Evolutionary conservation across 139 green algal genomes (phyloP).

Genomic region (Micractinium sp.): DNA sequence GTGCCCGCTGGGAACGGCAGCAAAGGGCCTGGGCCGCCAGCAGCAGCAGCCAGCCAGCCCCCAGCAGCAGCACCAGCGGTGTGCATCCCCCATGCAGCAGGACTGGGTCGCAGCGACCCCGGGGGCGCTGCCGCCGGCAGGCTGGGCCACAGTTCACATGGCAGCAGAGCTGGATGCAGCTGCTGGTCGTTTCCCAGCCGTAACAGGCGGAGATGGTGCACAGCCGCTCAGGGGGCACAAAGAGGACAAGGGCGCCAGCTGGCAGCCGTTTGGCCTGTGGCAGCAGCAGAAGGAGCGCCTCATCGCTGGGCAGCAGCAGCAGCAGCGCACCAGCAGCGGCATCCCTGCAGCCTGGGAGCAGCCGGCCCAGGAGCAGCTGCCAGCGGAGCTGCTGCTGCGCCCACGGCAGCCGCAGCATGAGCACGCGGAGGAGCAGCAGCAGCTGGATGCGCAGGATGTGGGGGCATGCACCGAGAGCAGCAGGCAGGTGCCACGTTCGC

Average conservation of each 20-base stretch:
- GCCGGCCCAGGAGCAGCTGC: background rate
- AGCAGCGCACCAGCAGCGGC: background rate
- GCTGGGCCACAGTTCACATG: background rate
- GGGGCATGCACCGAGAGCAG: background rate
- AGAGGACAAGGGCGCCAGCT: background rate
- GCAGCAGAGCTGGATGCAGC: background rate
- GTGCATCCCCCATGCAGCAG: background rate
- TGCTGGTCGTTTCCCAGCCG: background rate
- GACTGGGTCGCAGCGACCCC: background rate
- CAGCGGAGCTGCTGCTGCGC: background rate
- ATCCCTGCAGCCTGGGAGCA: background rate
- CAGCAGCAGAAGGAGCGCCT: slow-evolving; percentile 16
- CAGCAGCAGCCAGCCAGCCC: background rate
- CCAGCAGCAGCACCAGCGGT: background rate
- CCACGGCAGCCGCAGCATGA: background rate
- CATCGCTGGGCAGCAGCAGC: background rate
- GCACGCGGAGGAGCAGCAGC: background rate
- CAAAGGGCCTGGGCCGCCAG: background rate
- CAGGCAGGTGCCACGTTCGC: background rate
- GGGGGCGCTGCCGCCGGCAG: too few species aligned
- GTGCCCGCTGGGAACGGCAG: background rate
- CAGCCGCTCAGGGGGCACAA: background rate
- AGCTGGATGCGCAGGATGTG: background rate
- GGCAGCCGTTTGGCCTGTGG: slow-evolving; percentile 8
- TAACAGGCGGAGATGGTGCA: too few species aligned